Evolutionary conservation across 345 rosid genomes (phyloP), one percentile per base, ranked within the genome.

Genomic region (Brassica nigra): DNA sequence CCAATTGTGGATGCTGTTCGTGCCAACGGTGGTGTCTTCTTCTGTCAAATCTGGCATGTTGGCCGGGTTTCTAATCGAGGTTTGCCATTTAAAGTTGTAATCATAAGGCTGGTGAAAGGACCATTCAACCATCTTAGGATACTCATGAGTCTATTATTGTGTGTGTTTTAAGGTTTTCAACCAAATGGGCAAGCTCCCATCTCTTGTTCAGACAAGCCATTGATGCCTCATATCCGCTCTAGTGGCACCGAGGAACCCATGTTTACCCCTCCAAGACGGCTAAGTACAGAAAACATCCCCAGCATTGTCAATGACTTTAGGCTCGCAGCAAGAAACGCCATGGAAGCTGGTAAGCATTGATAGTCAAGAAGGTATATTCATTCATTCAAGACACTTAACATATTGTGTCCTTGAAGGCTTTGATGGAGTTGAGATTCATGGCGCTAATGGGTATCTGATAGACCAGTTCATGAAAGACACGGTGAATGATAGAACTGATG

Each of bases 1-100:
- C 91, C 97, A 23, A 90, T 92, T 44, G 95, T 92, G 3, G 90
- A 90, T 47, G 94, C 95, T 64, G 95, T 92, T 84, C 95, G 89
- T 83, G 90, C 91, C 12, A 87, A 90, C 77, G 95, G 95, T 2
- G 93, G 89, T 0, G 68, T 86, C 75, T 74, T 92, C 84, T 90
- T 92, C 70, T 92, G 92, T 71, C 97, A 90, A 80, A 80, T 89
- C 58, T 80, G 88, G 91, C 97, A 90, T 71, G 89, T 82, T 30
- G 97, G 95, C n/a, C 84, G 97, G 29, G 92, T 86, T 78, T 89
- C 95, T 36, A 89, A 84, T 70, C 18, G 12, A 31, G 86, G 92
- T 69, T 29, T 49, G 42, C 7, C 28, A 28, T 29, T 68, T 18
- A 4, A 44, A 44, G 1, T 15, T 44, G 33, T 27, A 6, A 8